A percentile compares a stretch with the other conserved stretches of the same genome.
Conservation (phyloP, 257 asterid species). For the Salvia splendens region DNA sequence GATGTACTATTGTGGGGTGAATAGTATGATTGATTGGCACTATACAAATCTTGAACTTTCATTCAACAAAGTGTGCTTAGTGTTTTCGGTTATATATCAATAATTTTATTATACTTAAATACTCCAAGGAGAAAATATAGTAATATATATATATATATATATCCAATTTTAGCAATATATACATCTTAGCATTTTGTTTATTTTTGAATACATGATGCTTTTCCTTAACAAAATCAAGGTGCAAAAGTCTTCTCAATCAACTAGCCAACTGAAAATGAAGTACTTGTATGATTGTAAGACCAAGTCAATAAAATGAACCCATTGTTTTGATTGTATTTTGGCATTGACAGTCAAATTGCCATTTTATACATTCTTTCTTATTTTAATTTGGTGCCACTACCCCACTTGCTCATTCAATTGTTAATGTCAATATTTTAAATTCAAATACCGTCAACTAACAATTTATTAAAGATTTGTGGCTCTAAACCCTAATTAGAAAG, state of each 20-base stretch:
- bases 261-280: conserved; percentile 11
- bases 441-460: no score
- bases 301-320: conserved; percentile 33
- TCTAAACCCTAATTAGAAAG: neutral
- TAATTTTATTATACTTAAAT: no score
- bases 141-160: no score
- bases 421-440: neutral
- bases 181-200: neutral
- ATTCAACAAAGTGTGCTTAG: no score
- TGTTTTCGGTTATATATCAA: no score
- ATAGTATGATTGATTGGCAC: no score
- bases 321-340: conserved; percentile 3
- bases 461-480: no score
- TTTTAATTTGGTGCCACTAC: neutral
- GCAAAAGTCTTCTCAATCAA: conserved; percentile 16
- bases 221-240: neutral
- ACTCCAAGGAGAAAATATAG: no score
- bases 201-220: neutral
- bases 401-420: neutral
- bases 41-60: no score
- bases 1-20: neutral
- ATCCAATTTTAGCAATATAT: no score
- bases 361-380: neutral
- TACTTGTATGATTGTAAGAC: conserved; percentile 26
- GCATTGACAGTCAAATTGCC: conserved; percentile 23